phyloP scores from a whole-genome alignment of 2,329 filamentous ascomycete species.

The Scedosporium boydii region DNA sequence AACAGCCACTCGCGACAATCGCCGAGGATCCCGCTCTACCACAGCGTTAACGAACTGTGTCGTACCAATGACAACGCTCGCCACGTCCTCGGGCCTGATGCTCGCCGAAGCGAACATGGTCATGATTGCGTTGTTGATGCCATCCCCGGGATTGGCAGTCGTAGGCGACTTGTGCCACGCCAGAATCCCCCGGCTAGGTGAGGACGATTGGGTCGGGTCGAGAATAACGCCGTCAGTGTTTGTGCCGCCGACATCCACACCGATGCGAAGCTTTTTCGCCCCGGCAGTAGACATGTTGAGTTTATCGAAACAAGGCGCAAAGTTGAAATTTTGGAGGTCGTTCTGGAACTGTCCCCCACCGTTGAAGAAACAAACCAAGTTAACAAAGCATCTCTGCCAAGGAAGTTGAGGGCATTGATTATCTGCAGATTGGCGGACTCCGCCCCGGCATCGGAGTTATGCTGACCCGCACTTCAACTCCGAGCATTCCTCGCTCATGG shows the following conservation, averaged over 20 bases:
- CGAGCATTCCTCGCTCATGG: too few relatives aligned
- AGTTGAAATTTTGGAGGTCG: too few relatives aligned
- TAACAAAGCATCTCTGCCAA: too few relatives aligned
- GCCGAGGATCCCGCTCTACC: constrained; percentile 38
- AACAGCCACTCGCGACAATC: constrained; percentile 41
- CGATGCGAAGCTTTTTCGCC: constrained; percentile 26
- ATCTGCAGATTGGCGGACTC: too few relatives aligned
- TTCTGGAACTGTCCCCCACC: too few relatives aligned
- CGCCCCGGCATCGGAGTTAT: too few relatives aligned
- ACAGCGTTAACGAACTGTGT: constrained; percentile 53
- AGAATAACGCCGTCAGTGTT: constrained; percentile 44
- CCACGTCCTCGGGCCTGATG: constrained; percentile 25
- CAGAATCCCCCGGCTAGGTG: constrained; percentile 30
- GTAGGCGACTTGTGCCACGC: constrained; percentile 43
- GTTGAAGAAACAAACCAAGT: too few relatives aligned
- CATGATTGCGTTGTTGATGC: constrained; percentile 33
- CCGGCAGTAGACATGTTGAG: neutral
- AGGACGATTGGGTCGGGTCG: constrained; percentile 26
- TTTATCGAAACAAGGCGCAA: neutral
- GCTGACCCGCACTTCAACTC: too few relatives aligned
- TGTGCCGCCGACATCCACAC: constrained; percentile 39
- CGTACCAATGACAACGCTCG: constrained; percentile 42
- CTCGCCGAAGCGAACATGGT: constrained; percentile 28
- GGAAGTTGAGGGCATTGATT: too few relatives aligned
- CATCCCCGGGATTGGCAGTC: constrained; percentile 34